phyloP scores from a whole-genome alignment of 768 basidiomycete species.

The Exidia glandulosa region DNA sequence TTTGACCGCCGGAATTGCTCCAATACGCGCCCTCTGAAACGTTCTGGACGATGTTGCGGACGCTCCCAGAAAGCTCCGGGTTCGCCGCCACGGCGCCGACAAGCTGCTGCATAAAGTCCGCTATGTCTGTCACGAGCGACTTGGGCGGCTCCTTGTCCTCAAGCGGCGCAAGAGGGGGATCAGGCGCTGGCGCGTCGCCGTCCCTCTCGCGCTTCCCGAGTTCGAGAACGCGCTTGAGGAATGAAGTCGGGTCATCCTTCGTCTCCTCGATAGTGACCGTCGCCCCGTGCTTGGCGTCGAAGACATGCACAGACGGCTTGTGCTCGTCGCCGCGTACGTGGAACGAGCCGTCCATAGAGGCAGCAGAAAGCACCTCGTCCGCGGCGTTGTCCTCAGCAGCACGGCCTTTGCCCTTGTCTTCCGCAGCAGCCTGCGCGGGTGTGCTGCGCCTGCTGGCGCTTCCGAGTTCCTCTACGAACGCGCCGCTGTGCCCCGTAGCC shows the following conservation, averaged over 20 bases:
- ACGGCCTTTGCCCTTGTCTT: conserved; percentile 40
- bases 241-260: not conserved
- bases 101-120: conserved; percentile 45
- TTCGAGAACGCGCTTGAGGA: not conserved
- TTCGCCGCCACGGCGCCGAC: conserved; percentile 47
- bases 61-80: conserved; percentile 58
- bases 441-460: conserved; percentile 10
- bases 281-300: conserved; percentile 19
- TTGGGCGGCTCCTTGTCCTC: conserved; percentile 16
- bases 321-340: conserved; percentile 29
- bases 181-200: conserved; percentile 19
- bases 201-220: not conserved
- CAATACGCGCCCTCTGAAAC: conserved; percentile 58
- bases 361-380: not conserved
- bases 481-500: conserved; percentile 22
- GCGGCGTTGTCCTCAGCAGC: no score
- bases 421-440: not conserved
- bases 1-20: conserved; percentile 31
- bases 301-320: conserved; percentile 56
- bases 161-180: conserved; percentile 42
- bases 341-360: conserved; percentile 33
- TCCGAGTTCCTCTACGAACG: conserved; percentile 17
- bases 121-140: conserved; percentile 54
- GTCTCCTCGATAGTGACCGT: not conserved
- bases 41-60: conserved; percentile 55